Evolutionary conservation across 352 stramenopile species (phyloP).

Genomic region (Pythium sukuiense): DNA sequence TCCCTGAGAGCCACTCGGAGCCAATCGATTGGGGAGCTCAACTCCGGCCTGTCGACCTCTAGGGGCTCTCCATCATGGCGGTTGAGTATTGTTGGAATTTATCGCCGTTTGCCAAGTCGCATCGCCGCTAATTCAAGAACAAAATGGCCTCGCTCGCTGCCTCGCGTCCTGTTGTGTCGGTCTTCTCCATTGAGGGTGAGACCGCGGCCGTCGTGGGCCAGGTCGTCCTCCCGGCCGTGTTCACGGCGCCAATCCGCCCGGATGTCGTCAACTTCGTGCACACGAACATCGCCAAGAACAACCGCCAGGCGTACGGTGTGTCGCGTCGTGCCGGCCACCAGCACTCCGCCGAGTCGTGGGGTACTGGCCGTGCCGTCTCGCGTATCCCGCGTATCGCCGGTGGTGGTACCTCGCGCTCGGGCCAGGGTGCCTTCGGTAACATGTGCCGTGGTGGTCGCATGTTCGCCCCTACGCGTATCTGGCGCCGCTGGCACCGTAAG

Average conservation of each 20-base stretch:
- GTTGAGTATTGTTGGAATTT: constrained; percentile 55
- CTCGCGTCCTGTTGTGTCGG: constrained; percentile 94
- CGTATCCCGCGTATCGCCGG: constrained; percentile 99
- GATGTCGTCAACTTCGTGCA: constrained; percentile 99
- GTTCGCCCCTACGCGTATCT: constrained; percentile 99
- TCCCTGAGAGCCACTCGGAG: constrained; percentile 16
- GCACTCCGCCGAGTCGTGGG: constrained; percentile 98
- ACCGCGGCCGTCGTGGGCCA: constrained; percentile 84
- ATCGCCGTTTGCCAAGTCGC: constrained; percentile 55
- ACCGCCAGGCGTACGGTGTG: constrained; percentile 98
- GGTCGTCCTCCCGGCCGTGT: constrained; percentile 93
- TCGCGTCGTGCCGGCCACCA: constrained; percentile 95
- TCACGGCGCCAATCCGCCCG: constrained; percentile 97
- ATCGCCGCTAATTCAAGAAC: constrained; percentile 38
- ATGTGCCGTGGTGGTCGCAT: constrained; percentile 98
- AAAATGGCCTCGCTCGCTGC: constrained; percentile 87
- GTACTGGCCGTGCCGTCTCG: constrained; percentile 98
- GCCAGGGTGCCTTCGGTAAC: constrained; percentile 99
- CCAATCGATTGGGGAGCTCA: constrained; percentile 25
- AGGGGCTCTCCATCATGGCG: constrained; percentile 6
- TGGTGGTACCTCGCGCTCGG: constrained; percentile 96
- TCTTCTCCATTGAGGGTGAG: constrained; percentile 89
- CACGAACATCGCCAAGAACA: constrained; percentile 99
- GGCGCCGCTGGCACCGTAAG: constrained; percentile 98
- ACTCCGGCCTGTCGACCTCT: not conserved